Evolutionary conservation across 2,329 filamentous ascomycete species (phyloP), one percentile per base, ranked within the genome.

Genomic region (Hawksworthiomyces lignivorus): DNA sequence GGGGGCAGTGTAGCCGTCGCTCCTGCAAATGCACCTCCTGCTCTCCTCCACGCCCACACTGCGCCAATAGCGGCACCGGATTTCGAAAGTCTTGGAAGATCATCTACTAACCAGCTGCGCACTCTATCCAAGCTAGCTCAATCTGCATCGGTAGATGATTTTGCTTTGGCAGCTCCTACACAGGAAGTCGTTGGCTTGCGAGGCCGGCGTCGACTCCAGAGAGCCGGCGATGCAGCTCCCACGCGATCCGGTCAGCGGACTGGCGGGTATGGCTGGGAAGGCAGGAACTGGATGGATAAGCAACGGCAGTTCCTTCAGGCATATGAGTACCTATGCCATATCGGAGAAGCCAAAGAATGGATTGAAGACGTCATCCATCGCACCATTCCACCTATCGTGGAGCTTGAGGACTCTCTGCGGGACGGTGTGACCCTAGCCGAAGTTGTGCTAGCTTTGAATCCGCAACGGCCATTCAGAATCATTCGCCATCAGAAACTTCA

Each of bases 281-380:
- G 82, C 17, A 78, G 85, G 37, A 94, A 90, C 59, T 98, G 92
- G 92, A 98, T 98, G 90, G 92, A 98, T 61, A 92, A 94, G 59
- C 90, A 98, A 59, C 79, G 92, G 20, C 90, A 97, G 60, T 97
- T 96, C 56, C 67, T 98, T 40, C 87, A 94, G 62, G 92, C 92
- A 7, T 98, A 98, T 58, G 92, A 98, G 61, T 98, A 98, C 59
- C 82, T 98, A 28, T 98, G 92, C 59, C 92, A 98, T 58, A 97
- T 98, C 51, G 92, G 92, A 60, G 92, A 98, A 68, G 92, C 92
- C 18, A 97, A 97, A 60, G 90, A 97, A 63, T 98, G 92, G 92
- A 95, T 98, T 51, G 92, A 98, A 48, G 72, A 94, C 58, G 79
- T 96, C 46, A 87, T 92, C 43, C 79, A 90, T 48, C 80, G 83